Percentiles rank a stretch among this genome's conserved stretches.
Conservation (phyloP, 2,329 filamentous ascomycete species). For the Zymoseptoria passerinii region DNA sequence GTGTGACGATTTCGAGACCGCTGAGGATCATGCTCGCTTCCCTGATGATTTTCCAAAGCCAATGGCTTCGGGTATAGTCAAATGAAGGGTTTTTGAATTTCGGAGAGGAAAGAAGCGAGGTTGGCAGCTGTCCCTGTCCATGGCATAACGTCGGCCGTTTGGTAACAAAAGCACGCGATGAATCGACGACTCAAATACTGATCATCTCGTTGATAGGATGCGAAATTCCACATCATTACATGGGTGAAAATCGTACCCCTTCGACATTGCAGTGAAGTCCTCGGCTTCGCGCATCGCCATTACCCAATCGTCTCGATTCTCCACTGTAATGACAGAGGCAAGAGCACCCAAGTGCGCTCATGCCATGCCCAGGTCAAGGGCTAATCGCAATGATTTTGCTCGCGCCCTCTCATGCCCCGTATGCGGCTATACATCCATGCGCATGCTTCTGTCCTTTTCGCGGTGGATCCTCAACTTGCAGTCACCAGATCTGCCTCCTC, state of each 20-base stretch:
- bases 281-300: neutral
- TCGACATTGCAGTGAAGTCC: no score
- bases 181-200: no score
- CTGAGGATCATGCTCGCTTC: slow-evolving; percentile 9
- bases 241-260: no score
- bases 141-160: no score
- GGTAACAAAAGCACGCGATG: no score
- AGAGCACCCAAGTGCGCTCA: neutral
- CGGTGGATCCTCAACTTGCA: neutral
- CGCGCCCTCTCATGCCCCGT: neutral
- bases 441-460: neutral
- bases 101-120: neutral
- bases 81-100: neutral
- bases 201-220: no score
- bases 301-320: neutral
- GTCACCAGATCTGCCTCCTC: slow-evolving; percentile 47
- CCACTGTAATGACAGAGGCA: neutral
- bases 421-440: neutral
- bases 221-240: no score
- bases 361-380: neutral
- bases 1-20: slow-evolving; percentile 5
- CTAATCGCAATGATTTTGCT: neutral
- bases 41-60: no score
- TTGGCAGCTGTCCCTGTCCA: no score
- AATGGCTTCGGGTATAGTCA: neutral